A percentile compares a stretch with the other conserved stretches of the same genome.
Evolutionary conservation across 306 rosid species (phyloP).

Genomic region (Betula pendula): DNA sequence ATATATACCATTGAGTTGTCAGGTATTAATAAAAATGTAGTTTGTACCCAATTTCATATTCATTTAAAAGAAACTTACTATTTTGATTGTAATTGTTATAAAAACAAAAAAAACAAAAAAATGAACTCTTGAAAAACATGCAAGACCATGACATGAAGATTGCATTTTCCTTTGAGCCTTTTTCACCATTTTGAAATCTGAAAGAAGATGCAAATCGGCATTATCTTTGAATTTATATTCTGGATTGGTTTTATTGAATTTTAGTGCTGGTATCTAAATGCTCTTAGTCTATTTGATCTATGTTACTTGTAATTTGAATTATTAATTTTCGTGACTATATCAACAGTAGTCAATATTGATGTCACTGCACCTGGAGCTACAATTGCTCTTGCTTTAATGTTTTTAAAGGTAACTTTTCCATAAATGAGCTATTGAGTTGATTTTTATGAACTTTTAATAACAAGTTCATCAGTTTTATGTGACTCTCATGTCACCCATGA

Average conservation of each 20-base stretch:
- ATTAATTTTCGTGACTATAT: slow-evolving; percentile 29
- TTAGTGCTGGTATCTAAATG: not conserved
- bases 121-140: not conserved
- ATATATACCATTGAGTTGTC: too few relatives aligned
- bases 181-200: too few relatives aligned
- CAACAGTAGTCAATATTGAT: slow-evolving; percentile 77
- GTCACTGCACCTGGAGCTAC: slow-evolving; percentile 97
- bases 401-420: slow-evolving; percentile 63
- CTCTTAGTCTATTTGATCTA: too few relatives aligned
- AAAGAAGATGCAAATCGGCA: too few relatives aligned
- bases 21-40: too few relatives aligned
- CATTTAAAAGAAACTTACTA: slow-evolving; percentile 15
- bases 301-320: slow-evolving; percentile 24
- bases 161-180: too few relatives aligned
- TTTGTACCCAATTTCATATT: slow-evolving; percentile 10
- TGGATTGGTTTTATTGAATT: slow-evolving; percentile 5
- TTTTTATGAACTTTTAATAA: slow-evolving; percentile 28
- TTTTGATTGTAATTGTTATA: not conserved
- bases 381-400: slow-evolving; percentile 90
- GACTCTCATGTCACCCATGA: too few relatives aligned
- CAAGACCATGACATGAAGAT: too few relatives aligned
- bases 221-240: too few relatives aligned
- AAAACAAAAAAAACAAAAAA: too few relatives aligned
- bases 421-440: slow-evolving; percentile 23
- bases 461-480: slow-evolving; percentile 21